Conservation (phyloP, 2,329 filamentous ascomycete genomes). For the Didymella segeticola region DNA sequence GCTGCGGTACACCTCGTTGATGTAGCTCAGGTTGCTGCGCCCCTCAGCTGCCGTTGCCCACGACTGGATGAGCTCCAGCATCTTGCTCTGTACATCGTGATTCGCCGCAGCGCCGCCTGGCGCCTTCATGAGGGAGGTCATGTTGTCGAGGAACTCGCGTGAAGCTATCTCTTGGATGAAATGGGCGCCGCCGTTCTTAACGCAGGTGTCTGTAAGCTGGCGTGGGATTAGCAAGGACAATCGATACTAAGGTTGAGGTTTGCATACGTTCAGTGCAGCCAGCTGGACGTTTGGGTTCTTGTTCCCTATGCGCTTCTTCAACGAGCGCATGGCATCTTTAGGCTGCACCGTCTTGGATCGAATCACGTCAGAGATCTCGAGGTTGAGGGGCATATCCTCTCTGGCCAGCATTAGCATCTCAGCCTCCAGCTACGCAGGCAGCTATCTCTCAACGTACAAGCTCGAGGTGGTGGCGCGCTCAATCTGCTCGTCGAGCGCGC, state of each 20-base stretch:
- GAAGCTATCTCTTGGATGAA: conserved; percentile 96
- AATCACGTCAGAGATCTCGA: conserved; percentile 98
- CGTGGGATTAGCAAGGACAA: conserved; percentile 18
- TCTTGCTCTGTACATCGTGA: conserved; percentile 84
- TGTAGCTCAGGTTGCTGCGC: conserved; percentile 81
- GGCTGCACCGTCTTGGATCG: conserved; percentile 96
- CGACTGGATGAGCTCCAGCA: conserved; percentile 89
- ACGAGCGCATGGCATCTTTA: conserved; percentile 95
- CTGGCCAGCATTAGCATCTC: conserved; percentile 54
- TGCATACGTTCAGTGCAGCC: conserved; percentile 83
- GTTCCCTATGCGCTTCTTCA: conserved; percentile 93
- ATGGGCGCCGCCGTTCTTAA: conserved; percentile 96
- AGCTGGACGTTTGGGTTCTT: conserved; percentile 98
- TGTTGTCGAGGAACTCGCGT: conserved; percentile 97
- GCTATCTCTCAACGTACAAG: conserved; percentile 63
- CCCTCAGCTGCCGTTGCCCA: conserved; percentile 92
- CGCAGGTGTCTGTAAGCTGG: conserved; percentile 93
- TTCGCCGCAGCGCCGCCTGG: conserved; percentile 78
- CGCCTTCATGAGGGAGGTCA: conserved; percentile 86
- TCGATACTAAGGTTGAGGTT: neutral
- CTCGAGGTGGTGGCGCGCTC: conserved; percentile 94
- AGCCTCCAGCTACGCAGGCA: neutral
- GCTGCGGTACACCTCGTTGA: conserved; percentile 83
- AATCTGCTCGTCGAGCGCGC: conserved; percentile 94
- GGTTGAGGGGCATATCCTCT: conserved; percentile 95